Evolutionary conservation across 768 basidiomycete genomes (phyloP).

Genomic region (Boletus huronensis): DNA sequence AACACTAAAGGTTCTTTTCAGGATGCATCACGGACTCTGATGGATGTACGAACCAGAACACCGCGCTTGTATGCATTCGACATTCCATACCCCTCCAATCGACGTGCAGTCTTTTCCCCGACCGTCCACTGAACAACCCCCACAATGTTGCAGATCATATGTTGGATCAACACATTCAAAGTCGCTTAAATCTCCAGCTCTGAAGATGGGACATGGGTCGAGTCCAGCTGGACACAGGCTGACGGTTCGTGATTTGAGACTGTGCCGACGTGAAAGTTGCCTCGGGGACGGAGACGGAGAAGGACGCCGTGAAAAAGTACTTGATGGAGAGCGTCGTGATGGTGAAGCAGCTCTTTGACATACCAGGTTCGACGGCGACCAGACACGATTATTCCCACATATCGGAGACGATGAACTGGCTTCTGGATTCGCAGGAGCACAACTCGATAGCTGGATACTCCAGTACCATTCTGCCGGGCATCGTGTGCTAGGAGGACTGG

Average conservation of each 20-base stretch:
- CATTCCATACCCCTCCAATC: slow-evolving; percentile 63
- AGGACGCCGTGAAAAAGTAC: slow-evolving; percentile 26
- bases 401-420: neutral
- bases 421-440: slow-evolving; percentile 12
- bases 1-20: slow-evolving; percentile 6
- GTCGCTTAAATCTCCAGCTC: slow-evolving; percentile 37
- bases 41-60: slow-evolving; percentile 45
- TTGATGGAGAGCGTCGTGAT: slow-evolving; percentile 5
- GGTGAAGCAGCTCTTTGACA: slow-evolving; percentile 37
- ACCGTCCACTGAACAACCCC: slow-evolving; percentile 66
- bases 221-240: slow-evolving; percentile 51
- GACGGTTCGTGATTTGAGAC: slow-evolving; percentile 35
- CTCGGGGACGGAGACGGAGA: slow-evolving; percentile 35
- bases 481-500: neutral
- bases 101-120: slow-evolving; percentile 68
- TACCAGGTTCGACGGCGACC: slow-evolving; percentile 41
- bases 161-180: slow-evolving; percentile 64
- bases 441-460: slow-evolving; percentile 3
- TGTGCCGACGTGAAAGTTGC: slow-evolving; percentile 24
- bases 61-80: slow-evolving; percentile 57
- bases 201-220: slow-evolving; percentile 54
- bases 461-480: slow-evolving; percentile 22
- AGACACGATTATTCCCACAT: slow-evolving; percentile 45
- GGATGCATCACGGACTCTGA: neutral
- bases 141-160: slow-evolving; percentile 67